phyloP scores from a whole-genome alignment of 306 rosid genomes.

The Ochetophila trinervis region DNA sequence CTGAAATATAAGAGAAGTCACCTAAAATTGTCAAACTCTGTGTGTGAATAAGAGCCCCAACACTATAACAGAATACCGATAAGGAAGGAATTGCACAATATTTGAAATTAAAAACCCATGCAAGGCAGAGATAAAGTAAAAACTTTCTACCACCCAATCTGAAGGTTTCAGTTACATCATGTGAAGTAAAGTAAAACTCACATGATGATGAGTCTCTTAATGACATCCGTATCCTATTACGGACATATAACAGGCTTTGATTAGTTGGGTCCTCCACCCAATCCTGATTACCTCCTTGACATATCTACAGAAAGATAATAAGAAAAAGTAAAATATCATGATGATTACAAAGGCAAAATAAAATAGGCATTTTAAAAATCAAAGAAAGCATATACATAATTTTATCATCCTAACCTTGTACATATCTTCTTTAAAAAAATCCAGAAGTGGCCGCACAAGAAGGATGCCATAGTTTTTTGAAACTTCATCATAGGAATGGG shows the following conservation, averaged over 20 bases:
- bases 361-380: constrained; percentile 5
- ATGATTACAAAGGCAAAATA: constrained; percentile 2
- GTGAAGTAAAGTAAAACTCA: constrained; percentile 35
- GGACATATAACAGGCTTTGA: constrained; percentile 62
- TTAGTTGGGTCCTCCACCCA: constrained; percentile 98
- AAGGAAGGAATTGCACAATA: not conserved
- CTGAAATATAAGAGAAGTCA: constrained; percentile 42
- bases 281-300: constrained; percentile 54
- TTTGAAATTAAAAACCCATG: not conserved
- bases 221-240: constrained; percentile 77
- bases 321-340: constrained; percentile 3
- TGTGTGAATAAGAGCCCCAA: constrained; percentile 12
- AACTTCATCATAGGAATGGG: constrained; percentile 30
- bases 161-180: constrained; percentile 13
- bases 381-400: not conserved
- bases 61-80: not conserved
- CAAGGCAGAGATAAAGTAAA: constrained; percentile 11
- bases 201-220: constrained; percentile 54
- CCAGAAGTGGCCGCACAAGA: constrained; percentile 83
- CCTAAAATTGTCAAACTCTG: constrained; percentile 14
- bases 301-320: constrained; percentile 49
- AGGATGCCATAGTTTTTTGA: constrained; percentile 49
- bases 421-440: constrained; percentile 83
- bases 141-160: not conserved
- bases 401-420: constrained; percentile 55